These are phyloP conservation scores for Aureobasidium sp. DNA, from an alignment of 2,329 filamentous ascomycete genomes.

Conservation along the genomic window DNA sequence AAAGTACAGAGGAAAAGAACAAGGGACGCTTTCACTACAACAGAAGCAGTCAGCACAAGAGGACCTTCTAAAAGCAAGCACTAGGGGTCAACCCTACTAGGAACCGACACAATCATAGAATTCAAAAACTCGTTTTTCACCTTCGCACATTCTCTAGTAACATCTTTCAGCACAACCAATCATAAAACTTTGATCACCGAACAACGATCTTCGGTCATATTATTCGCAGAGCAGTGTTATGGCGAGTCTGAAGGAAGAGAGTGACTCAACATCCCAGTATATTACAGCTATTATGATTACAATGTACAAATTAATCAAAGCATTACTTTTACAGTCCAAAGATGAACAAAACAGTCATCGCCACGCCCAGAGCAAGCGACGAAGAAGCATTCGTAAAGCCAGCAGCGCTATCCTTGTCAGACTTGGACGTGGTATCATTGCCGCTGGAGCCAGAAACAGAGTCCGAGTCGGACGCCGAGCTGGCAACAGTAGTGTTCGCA, in stretches of 20 bases:
- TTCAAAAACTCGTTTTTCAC: not conserved
- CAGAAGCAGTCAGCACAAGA: no score
- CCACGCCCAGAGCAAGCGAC: constrained; percentile 1
- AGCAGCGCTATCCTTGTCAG: not conserved
- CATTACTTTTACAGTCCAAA: not conserved
- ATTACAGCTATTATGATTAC: not conserved
- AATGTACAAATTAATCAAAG: not conserved
- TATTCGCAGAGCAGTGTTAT: no score
- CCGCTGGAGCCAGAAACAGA: not conserved
- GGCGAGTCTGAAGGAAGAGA: no score
- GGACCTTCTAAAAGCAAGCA: no score
- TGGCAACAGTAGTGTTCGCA: not conserved
- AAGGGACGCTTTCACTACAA: no score
- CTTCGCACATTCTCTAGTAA: no score
- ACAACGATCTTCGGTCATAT: no score
- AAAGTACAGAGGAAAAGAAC: not conserved
- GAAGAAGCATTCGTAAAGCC: not conserved
- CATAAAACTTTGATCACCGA: no score
- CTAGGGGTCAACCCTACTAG: no score
- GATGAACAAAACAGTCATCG: not conserved
- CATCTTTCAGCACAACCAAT: no score
- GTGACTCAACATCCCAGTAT: not conserved
- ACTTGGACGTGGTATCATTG: not conserved
- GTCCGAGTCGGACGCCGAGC: not conserved
- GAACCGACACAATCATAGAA: no score